Evolutionary conservation across 805 yeast species (phyloP).

Genomic region (Starmerella floricola): DNA sequence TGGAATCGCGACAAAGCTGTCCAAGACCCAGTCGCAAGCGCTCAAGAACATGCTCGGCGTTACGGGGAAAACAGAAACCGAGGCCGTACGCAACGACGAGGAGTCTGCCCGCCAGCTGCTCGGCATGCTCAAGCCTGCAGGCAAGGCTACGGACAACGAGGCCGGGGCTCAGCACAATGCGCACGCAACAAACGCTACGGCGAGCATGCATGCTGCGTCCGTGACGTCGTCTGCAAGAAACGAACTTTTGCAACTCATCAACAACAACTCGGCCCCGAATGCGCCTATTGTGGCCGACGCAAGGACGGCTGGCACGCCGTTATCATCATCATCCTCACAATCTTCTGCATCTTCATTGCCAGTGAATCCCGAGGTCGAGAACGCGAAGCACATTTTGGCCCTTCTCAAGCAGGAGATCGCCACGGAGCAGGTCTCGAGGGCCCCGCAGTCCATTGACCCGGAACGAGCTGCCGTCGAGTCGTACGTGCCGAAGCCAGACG

Average conservation of each 20-base stretch:
- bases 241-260: conserved; percentile 22
- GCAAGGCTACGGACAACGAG: not conserved
- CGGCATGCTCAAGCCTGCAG: conserved; percentile 11
- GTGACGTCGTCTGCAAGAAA: conserved; percentile 17
- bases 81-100: conserved; percentile 12
- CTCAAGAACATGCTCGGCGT: conserved; percentile 27
- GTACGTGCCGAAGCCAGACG: not conserved
- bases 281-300: not conserved
- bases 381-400: conserved; percentile 26
- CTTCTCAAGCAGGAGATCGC: conserved; percentile 23
- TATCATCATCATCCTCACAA: too few species aligned
- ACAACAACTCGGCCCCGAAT: conserved; percentile 17
- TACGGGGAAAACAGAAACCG: conserved; percentile 1
- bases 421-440: conserved; percentile 3
- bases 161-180: too few species aligned
- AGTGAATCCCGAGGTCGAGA: conserved; percentile 16
- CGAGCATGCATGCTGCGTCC: too few species aligned
- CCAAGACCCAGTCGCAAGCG: conserved; percentile 25
- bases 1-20: conserved; percentile 24
- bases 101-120: conserved; percentile 17
- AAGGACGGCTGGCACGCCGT: not conserved
- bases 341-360: too few species aligned
- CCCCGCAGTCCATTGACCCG: conserved; percentile 5
- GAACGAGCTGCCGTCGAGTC: not conserved
- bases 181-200: not conserved